Evolutionary conservation across 305 asterid species (phyloP).

Genomic region (Euphrasia arctica): DNA sequence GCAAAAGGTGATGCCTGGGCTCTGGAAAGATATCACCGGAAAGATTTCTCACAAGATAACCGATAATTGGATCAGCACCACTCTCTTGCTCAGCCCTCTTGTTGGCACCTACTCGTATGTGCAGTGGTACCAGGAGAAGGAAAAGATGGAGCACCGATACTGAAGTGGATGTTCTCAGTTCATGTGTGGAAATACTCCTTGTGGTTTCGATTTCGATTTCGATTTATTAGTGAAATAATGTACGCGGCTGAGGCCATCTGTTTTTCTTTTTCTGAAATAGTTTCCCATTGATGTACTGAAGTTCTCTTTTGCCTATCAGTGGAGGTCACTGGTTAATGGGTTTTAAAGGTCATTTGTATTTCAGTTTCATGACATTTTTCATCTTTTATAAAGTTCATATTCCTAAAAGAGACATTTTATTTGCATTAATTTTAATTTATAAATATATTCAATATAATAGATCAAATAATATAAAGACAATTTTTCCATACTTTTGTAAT

Average conservation of each 20-base stretch:
- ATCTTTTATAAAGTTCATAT: background rate
- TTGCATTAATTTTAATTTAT: no score
- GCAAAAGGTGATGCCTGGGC: no score
- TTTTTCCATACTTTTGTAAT: no score
- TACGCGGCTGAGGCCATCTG: background rate
- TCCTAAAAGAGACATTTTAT: no score
- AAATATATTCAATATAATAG: no score
- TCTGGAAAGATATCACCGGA: no score
- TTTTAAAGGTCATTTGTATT: background rate
- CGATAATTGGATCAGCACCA: no score
- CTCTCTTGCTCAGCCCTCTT: no score
- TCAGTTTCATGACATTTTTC: background rate
- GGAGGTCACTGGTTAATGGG: background rate
- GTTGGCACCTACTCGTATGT: no score
- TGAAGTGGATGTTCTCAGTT: background rate
- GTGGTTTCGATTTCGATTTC: background rate
- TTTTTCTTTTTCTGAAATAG: background rate
- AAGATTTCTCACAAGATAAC: no score
- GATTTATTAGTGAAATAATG: background rate
- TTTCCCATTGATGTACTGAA: background rate
- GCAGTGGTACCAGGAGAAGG: background rate
- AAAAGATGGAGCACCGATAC: slow-evolving; percentile 3
- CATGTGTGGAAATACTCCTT: background rate
- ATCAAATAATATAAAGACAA: no score
- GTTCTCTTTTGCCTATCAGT: background rate